Conservation (phyloP, 2,329 filamentous ascomycete species). For the Alternaria longipes region DNA sequence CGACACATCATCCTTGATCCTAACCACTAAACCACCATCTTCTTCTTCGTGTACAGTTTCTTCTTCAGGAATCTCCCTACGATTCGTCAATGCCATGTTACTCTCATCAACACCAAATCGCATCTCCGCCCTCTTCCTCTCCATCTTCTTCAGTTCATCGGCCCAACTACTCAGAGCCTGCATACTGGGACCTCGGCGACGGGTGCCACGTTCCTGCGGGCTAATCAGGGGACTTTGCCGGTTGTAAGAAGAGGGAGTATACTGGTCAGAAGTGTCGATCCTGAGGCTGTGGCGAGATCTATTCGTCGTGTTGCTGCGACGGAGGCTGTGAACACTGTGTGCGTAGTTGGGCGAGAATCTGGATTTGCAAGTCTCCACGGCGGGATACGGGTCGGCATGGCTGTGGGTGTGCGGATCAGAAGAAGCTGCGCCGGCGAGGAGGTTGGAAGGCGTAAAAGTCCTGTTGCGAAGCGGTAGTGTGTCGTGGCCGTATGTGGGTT, state of each 20-base stretch:
- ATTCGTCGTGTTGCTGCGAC: not conserved
- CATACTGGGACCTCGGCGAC: slow-evolving; percentile 11
- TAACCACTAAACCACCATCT: not conserved
- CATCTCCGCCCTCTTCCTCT: slow-evolving; percentile 8
- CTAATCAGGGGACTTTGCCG: not conserved
- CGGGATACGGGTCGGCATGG: not conserved
- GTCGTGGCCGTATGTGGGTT: not conserved
- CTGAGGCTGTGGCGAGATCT: not conserved
- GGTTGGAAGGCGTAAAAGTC: not conserved
- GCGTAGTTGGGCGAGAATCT: not conserved
- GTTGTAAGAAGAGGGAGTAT: not conserved
- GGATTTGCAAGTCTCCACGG: not conserved
- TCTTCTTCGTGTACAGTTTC: no score
- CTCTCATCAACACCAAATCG: not conserved
- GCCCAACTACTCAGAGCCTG: slow-evolving; percentile 18
- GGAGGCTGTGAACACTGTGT: not conserved
- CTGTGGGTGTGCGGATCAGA: not conserved
- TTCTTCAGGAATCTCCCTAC: rapidly evolving
- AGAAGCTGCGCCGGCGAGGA: not conserved
- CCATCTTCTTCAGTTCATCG: slow-evolving; percentile 17
- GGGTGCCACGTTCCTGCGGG: not conserved
- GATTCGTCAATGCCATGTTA: no score
- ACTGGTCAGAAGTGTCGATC: not conserved
- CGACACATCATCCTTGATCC: not conserved
- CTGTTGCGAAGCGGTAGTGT: not conserved